Evolutionary conservation across 2,329 filamentous ascomycete species (phyloP), one percentile per base, ranked within the genome.

Genomic region (Cladosporium phlei): DNA sequence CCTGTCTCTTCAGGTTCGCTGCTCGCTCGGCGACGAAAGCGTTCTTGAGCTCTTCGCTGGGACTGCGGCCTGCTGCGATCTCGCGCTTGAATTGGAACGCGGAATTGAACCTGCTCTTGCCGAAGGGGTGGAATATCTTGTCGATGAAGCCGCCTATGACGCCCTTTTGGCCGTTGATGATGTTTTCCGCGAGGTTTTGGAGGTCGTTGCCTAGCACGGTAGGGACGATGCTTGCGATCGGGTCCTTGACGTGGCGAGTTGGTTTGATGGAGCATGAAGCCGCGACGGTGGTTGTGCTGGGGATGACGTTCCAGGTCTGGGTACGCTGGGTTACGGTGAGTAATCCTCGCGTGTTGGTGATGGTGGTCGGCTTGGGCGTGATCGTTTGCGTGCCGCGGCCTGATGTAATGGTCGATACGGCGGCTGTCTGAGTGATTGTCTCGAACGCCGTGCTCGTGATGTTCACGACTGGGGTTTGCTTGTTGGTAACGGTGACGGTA

Each of bases 341-440:
- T 19, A 58, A 43, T 28, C 46, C 55, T 30, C 50, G 53, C 1
- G 51, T 59, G 24, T 48, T 55, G 3, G 55, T 57, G 16, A 53
- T 48, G 5, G 52, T 53, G 4, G 42, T 22, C 11, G 56, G 51
- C 24, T 46, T 39, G 2, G 55, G 55, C 5, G 49, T 53, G 17
- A 58, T 43, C 8, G 54, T 58, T 12, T 51, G 46, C 2, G 56
- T 53, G 9, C 45, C 45, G 11, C 45, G 45, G 16, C 45, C 45
- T 8, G 45, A 47, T 5, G 52, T 53, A 9, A 40, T 47, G 1
- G 50, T 54, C 3, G 55, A 44, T 1, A 63, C 38, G 1, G 52
- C 52, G 10, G 59, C 58, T 3, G 59, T 66, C 9, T 54, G 49
- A 7, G 60, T 67, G 7, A 58, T 49, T 0, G 47, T 52, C 6